phyloP scores from a whole-genome alignment of 2,329 filamentous ascomycete species.

The Lizonia empirigonia region DNA sequence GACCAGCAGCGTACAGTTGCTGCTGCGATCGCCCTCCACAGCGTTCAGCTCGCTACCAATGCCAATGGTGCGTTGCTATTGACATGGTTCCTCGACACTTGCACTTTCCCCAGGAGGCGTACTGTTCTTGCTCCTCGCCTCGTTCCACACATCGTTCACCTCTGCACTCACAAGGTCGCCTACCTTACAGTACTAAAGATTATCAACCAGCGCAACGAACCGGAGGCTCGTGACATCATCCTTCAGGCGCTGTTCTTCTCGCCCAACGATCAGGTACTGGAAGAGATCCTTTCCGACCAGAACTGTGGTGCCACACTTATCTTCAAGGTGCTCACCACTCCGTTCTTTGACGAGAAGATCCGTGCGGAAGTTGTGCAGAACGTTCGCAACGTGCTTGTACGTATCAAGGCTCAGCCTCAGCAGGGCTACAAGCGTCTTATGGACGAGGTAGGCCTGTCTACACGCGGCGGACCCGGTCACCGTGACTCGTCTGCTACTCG shows the following conservation, averaged over 20 bases:
- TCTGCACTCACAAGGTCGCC: slow-evolving; percentile 98
- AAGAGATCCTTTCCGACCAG: slow-evolving; percentile 89
- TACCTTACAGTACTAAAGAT: slow-evolving; percentile 97
- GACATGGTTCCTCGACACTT: slow-evolving; percentile 98
- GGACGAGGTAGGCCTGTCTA: slow-evolving; percentile 94
- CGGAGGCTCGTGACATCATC: slow-evolving; percentile 88
- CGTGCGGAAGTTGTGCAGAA: slow-evolving; percentile 88
- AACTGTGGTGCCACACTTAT: slow-evolving; percentile 93
- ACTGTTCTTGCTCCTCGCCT: slow-evolving; percentile 90
- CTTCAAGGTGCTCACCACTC: slow-evolving; percentile 97
- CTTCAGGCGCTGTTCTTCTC: slow-evolving; percentile 93
- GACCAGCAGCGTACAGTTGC: slow-evolving; percentile 95
- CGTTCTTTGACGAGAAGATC: slow-evolving; percentile 93
- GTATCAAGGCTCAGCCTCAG: slow-evolving; percentile 89
- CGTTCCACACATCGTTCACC: slow-evolving; percentile 88
- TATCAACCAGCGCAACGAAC: slow-evolving; percentile 95
- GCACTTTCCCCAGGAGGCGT: slow-evolving; percentile 89
- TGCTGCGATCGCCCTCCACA: slow-evolving; percentile 92
- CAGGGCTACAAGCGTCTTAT: slow-evolving; percentile 98
- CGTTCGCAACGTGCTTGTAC: slow-evolving; percentile 84
- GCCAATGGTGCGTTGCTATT: slow-evolving; percentile 91
- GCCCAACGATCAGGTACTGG: slow-evolving; percentile 80
- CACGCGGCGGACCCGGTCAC: slow-evolving; percentile 51
- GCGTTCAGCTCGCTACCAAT: slow-evolving; percentile 94
- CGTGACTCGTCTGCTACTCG: slow-evolving; percentile 47